These are phyloP conservation scores for Dactylis glomerata DNA, from an alignment of 176 grass and related monocot species.

Conservation along the genomic window DNA sequence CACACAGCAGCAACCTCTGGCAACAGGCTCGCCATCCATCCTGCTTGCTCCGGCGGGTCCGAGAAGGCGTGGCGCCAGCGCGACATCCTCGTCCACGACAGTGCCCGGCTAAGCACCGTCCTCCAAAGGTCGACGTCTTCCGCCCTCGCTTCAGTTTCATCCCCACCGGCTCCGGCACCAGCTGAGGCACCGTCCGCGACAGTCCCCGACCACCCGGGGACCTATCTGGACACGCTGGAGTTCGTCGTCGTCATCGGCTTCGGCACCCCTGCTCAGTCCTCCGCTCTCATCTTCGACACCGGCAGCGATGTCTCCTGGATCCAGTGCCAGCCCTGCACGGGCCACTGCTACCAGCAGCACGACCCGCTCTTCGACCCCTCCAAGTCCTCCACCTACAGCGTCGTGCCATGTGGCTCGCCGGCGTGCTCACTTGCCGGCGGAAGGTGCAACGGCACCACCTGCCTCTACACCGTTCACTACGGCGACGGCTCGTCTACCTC, in stretches of 20 bases:
- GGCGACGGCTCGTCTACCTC: constrained; percentile 46
- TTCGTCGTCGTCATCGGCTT: constrained; percentile 60
- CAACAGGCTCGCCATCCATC: constrained; percentile 26
- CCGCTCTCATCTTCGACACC: constrained; percentile 53
- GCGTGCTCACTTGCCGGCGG: constrained; percentile 36
- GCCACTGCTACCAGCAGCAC: constrained; percentile 52
- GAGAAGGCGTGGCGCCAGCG: neutral
- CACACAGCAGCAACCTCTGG: neutral
- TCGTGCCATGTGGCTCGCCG: constrained; percentile 18
- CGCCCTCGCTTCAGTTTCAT: neutral
- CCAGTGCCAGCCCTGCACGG: constrained; percentile 63
- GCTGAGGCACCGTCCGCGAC: neutral
- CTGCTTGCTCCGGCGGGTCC: neutral
- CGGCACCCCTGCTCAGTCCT: constrained; percentile 42
- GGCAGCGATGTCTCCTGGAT: constrained; percentile 81
- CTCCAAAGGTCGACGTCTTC: neutral
- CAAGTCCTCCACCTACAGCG: constrained; percentile 51
- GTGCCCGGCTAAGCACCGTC: neutral
- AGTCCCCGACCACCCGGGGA: constrained; percentile 40
- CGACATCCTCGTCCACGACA: constrained; percentile 14
- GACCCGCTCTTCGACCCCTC: constrained; percentile 65
- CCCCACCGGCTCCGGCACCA: neutral
- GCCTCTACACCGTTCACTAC: constrained; percentile 45
- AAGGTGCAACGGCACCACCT: constrained; percentile 1
- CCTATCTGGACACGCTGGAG: constrained; percentile 28